Conservation (phyloP, 2,329 filamentous ascomycete species). For the Phoma sp. region DNA sequence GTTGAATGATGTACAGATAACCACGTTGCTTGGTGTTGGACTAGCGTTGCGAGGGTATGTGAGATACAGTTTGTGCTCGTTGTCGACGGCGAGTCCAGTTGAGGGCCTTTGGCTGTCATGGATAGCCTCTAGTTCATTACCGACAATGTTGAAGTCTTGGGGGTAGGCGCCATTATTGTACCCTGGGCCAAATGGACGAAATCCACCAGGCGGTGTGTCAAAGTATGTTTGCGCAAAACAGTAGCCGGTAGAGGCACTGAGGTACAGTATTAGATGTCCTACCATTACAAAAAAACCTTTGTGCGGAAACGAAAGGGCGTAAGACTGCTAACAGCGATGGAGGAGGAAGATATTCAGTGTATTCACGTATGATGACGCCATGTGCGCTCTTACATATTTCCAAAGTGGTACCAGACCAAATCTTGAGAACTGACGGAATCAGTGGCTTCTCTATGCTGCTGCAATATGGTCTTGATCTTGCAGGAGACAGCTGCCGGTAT, state of each 20-base stretch:
- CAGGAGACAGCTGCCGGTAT: background rate
- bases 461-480: background rate
- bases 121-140: conserved; percentile 45
- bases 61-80: conserved; percentile 49
- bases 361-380: conserved; percentile 1
- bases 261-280: background rate
- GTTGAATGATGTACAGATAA: conserved; percentile 49
- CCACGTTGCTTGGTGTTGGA: conserved; percentile 49
- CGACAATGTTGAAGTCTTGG: conserved; percentile 49
- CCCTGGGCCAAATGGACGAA: conserved; percentile 21
- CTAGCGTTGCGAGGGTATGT: conserved; percentile 53
- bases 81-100: conserved; percentile 52
- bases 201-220: conserved; percentile 17
- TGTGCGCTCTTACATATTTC: background rate
- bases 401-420: background rate
- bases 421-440: background rate
- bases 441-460: background rate
- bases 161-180: conserved; percentile 31
- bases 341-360: background rate
- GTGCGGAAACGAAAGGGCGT: background rate
- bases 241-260: background rate
- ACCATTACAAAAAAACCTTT: background rate
- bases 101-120: conserved; percentile 49
- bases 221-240: conserved; percentile 11
- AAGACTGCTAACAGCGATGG: background rate